These are phyloP conservation scores for Kockiozyma suomiensis DNA, from an alignment of 805 yeast species.

Conservation along the genomic window DNA sequence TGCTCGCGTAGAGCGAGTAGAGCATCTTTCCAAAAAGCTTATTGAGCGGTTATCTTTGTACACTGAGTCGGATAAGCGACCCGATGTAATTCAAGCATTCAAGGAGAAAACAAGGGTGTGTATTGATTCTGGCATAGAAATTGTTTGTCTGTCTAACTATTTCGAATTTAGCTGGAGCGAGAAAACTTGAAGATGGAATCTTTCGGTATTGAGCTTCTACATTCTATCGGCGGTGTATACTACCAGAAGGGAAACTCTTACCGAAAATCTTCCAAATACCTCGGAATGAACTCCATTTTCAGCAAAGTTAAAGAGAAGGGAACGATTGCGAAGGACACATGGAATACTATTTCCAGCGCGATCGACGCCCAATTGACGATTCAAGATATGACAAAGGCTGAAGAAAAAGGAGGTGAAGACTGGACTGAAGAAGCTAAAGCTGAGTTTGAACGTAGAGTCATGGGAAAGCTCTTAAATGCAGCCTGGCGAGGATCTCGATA, in stretches of 20 bases:
- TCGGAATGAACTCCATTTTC: conserved; percentile 84
- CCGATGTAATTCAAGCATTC: conserved; percentile 65
- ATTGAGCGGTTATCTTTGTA: conserved; percentile 55
- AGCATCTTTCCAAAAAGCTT: conserved; percentile 62
- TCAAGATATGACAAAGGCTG: conserved; percentile 73
- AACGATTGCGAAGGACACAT: conserved; percentile 77
- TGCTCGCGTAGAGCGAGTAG: conserved; percentile 67
- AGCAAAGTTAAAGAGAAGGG: conserved; percentile 84
- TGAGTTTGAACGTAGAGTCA: conserved; percentile 76
- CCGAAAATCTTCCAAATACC: conserved; percentile 70
- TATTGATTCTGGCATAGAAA: neutral
- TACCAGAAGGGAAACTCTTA: conserved; percentile 72
- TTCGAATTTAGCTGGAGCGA: conserved; percentile 56
- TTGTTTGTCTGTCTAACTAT: neutral
- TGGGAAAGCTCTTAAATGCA: conserved; percentile 88
- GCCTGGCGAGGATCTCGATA: conserved; percentile 94
- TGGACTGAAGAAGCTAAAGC: conserved; percentile 64
- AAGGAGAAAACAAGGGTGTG: conserved; percentile 59
- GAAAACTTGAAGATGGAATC: conserved; percentile 91
- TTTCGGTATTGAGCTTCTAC: conserved; percentile 84
- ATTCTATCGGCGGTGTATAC: conserved; percentile 79
- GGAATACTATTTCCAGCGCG: conserved; percentile 77
- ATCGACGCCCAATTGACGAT: conserved; percentile 81
- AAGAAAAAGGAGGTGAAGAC: conserved; percentile 59
- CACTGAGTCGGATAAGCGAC: conserved; percentile 65